Base-by-base conservation (phyloP, 1,284 basidiomycete genomes). In the Cutaneotrichosporon sp. region DNA sequence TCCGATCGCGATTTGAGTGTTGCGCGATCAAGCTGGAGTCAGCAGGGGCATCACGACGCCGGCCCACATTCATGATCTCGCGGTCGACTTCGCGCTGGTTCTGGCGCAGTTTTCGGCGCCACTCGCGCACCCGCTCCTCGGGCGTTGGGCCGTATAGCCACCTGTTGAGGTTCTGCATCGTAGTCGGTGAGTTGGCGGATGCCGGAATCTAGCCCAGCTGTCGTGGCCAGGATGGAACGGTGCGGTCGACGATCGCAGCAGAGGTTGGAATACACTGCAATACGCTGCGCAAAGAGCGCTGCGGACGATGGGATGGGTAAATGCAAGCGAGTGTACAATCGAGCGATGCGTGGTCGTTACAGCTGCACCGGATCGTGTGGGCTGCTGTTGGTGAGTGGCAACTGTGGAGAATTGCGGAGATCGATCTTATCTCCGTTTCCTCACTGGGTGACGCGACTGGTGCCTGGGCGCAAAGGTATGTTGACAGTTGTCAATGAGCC, bases 91-190 rank as follows among this genome's bases (percentile, higher is more conserved):
- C 79, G 24, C 93, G 82, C 67, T 84, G 80, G 74, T 97, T 88
- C 49, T 81, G 73, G 44, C 88, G 84, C 55, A 97, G 77, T 72
- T 88, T 90, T 17, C 78, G 65, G 70, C 96, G 90, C 93, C 93
- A 97, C 75, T 82, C 80, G 46, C 85, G 82, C 12, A 96, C 85
- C 65, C 82, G 84, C 77, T 97, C 94, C 74, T 97, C 91, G 31
- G 93, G 86, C 0, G 90, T 88, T 17, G 91, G 93, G 3, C 93
- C 93, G 77, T 96, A 97, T 34, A 97, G 76, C 73, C 93, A 92
- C 42, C 66, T 52, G 60, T 64, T 74, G 59, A 75, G 57, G 42
- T 67, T 70, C 55, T 75, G 73, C 73, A 75, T 75, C 22, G 24
- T 46, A 31, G n/a, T n/a, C n/a, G n/a, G n/a, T n/a, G n/a, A n/a